Evolutionary conservation across 306 rosid species (phyloP), one percentile per base, ranked within the genome.

Genomic region (Quercus agrifolia): DNA sequence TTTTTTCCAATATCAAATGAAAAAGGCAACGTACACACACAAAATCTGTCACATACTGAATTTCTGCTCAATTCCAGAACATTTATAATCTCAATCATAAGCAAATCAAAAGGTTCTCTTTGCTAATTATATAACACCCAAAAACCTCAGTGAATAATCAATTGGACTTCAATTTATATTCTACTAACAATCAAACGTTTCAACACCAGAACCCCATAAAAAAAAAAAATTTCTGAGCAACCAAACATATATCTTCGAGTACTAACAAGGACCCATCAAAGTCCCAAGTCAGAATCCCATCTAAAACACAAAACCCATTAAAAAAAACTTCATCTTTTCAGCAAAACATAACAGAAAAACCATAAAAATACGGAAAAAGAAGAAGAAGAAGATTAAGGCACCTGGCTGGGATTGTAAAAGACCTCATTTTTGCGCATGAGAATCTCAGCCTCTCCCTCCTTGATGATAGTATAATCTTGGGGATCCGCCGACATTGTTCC

Each of bases 361-460:
- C 57, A 10, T 49, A 49, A 49, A 49, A 49, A 1, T 10, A 0
- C 4, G 13, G 14, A 46, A 46, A 0, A 49, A 49, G 15, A 44
- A 44, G 3, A 44, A 44, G 3, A 49, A 49, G 15, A 49, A 69
- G 77, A 75, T 58, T 76, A 79, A 70, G 33, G 83, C n/a, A 92
- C 99, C 99, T 94, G 99, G 78, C 95, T 84, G 77, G 90, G 93
- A 58, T 94, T 95, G 75, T 84, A 95, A 56, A 95, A 95, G 78
- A 95, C 99, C 89, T 90, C 89, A 82, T 95, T 95, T 49, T 95
- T 90, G 5, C 88, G 94, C 98, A 95, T 95, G 18, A 95, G 97
- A 92, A 95, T 95, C 85, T 95, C 99, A 75, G 98, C 99, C 88
- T 95, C 98, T 28, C 99, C 99, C 82, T 95, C 99, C 88, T 95